These are phyloP conservation scores for Colletotrichum tropicicola DNA, from an alignment of 2,329 filamentous ascomycete species.

Conservation along the genomic window DNA sequence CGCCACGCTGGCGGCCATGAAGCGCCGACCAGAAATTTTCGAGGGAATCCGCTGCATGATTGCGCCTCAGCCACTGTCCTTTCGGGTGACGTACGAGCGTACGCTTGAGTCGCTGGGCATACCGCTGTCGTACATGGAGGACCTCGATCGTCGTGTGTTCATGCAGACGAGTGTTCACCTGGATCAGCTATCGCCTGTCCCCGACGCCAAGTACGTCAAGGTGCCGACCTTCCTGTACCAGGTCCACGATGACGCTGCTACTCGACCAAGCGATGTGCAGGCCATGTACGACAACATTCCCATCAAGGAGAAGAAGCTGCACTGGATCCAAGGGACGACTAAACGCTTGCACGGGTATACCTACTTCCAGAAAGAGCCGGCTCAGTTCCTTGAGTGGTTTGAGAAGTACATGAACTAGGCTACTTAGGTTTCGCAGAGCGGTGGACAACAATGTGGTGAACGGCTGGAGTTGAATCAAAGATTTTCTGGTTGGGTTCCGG, in stretches of 20 bases:
- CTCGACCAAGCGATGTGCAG: constrained; percentile 4
- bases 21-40: background rate
- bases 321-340: constrained; percentile 6
- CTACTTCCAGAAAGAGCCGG: constrained; percentile 9
- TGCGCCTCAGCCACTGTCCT: constrained; percentile 1
- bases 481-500: too few species aligned
- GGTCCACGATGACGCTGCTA: constrained; percentile 15
- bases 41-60: constrained; percentile 3
- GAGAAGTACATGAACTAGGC: background rate
- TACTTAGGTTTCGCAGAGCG: background rate
- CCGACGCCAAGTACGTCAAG: constrained; percentile 2
- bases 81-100: background rate
- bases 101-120: background rate
- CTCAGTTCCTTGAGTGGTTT: constrained; percentile 7
- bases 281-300: constrained; percentile 9
- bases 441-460: too few species aligned
- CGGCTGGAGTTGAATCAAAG: too few species aligned
- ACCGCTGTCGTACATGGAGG: background rate
- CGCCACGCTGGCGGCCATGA: constrained; percentile 15
- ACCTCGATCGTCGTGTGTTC: background rate
- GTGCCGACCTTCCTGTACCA: constrained; percentile 19
- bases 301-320: background rate
- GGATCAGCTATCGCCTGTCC: constrained; percentile 1
- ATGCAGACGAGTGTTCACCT: background rate
- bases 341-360: constrained; percentile 16